A percentile compares a stretch with the other conserved stretches of the same genome.
Evolutionary conservation across 1,139 yeast genomes (phyloP).

Genomic region (Suhomyces coccinellae): DNA sequence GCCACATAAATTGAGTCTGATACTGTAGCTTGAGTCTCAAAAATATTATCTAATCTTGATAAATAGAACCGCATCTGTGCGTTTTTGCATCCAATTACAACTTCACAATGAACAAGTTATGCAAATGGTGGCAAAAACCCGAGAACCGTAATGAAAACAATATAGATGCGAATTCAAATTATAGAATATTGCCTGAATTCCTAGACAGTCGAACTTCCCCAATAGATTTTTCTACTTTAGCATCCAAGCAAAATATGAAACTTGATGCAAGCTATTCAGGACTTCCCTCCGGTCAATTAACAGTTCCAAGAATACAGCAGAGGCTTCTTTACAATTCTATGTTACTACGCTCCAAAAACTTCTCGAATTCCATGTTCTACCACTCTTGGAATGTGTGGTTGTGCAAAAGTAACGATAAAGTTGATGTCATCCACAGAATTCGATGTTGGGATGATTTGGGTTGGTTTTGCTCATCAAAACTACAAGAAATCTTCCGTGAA

Average conservation of each 20-base stretch:
- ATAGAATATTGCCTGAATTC: too few relatives aligned
- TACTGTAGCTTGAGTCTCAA: too few relatives aligned
- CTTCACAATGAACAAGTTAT: not conserved
- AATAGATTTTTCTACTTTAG: not conserved
- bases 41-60: too few relatives aligned
- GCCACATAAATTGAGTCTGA: too few relatives aligned
- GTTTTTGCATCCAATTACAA: too few relatives aligned
- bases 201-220: not conserved
- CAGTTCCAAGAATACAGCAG: slow-evolving; percentile 8
- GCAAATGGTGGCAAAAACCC: not conserved
- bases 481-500: not conserved
- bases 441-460: slow-evolving; percentile 11
- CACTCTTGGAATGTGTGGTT: slow-evolving; percentile 15
- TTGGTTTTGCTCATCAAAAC: slow-evolving; percentile 1
- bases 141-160: not conserved
- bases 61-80: too few relatives aligned
- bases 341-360: not conserved
- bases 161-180: too few relatives aligned
- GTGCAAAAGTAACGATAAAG: not conserved
- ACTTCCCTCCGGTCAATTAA: slow-evolving; percentile 11
- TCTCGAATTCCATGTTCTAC: slow-evolving; percentile 7
- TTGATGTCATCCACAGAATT: slow-evolving; percentile 4
- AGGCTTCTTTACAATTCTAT: slow-evolving; percentile 10
- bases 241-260: not conserved
- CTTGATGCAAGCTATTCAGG: slow-evolving; percentile 1